Conservation (phyloP, 345 rosid genomes). For the Schrenkiella parvula region DNA sequence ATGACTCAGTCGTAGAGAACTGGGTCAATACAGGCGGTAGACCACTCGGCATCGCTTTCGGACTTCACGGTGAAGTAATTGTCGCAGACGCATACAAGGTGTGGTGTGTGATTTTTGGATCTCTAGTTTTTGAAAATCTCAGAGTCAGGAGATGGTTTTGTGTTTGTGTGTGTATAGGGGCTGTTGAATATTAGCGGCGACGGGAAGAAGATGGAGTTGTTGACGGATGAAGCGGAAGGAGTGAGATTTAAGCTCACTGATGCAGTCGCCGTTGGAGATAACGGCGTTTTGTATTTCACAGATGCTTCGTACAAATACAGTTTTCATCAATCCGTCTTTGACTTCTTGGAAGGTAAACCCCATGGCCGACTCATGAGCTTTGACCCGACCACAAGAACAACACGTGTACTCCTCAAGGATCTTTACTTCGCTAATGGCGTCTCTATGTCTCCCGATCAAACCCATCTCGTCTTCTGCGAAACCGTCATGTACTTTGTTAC, state of each 20-base stretch:
- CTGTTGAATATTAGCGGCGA: conserved; percentile 48
- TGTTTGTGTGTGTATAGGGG: conserved; percentile 44
- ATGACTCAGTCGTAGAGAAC: conserved; percentile 49
- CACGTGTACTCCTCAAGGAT: conserved; percentile 41
- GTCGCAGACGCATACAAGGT: conserved; percentile 81
- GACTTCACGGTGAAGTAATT: conserved; percentile 38
- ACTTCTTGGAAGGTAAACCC: conserved; percentile 61
- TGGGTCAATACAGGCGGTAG: conserved; percentile 78
- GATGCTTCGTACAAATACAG: conserved; percentile 62
- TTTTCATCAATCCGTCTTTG: conserved; percentile 21
- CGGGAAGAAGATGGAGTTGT: conserved; percentile 38
- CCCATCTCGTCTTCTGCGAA: conserved; percentile 59
- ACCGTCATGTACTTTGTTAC: conserved; percentile 41
- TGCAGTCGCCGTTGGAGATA: conserved; percentile 56
- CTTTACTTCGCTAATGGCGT: conserved; percentile 79
- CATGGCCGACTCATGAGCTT: conserved; percentile 63
- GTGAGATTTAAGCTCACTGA: conserved; percentile 58
- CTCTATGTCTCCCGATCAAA: conserved; percentile 53
- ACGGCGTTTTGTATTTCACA: conserved; percentile 68
- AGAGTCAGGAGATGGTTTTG: background rate
- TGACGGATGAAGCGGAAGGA: conserved; percentile 67
- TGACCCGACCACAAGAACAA: conserved; percentile 42
- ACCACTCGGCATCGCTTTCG: conserved; percentile 73
- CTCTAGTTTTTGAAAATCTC: background rate
- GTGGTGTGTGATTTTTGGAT: background rate